phyloP scores from a whole-genome alignment of 805 yeast genomes.

The Myxozyma vanderwaltii region DNA sequence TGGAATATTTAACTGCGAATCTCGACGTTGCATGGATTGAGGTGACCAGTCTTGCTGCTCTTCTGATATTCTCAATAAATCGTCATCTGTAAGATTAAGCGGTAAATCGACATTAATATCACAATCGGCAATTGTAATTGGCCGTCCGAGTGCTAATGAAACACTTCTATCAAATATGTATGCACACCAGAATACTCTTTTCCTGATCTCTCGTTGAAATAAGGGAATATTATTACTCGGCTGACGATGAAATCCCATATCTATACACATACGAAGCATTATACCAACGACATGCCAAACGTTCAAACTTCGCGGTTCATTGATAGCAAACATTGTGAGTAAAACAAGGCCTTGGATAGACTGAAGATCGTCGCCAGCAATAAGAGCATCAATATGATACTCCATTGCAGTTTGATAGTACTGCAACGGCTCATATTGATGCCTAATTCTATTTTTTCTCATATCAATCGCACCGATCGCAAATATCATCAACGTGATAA shows the following conservation, averaged over 20 bases:
- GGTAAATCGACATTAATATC: constrained; percentile 70
- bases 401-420: constrained; percentile 21
- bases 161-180: constrained; percentile 78
- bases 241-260: constrained; percentile 20
- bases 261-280: constrained; percentile 22
- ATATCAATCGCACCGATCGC: constrained; percentile 27
- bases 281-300: constrained; percentile 28
- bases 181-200: constrained; percentile 81
- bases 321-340: constrained; percentile 17
- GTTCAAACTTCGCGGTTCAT: constrained; percentile 18
- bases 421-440: constrained; percentile 12
- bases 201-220: constrained; percentile 77
- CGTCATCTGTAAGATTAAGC: constrained; percentile 54
- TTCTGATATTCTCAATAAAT: constrained; percentile 1
- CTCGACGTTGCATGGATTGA: not conserved
- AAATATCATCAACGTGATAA: constrained; percentile 21
- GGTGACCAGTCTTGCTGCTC: constrained; percentile 15
- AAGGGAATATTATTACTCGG: constrained; percentile 47
- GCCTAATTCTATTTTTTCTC: not conserved
- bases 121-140: constrained; percentile 83
- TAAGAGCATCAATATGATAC: constrained; percentile 15
- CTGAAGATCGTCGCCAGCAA: constrained; percentile 17
- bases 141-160: constrained; percentile 80
- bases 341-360: constrained; percentile 19
- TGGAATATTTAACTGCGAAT: not conserved